Conservation (phyloP, 176 grass and related monocot species). For the Coix lacrymajobi region DNA sequence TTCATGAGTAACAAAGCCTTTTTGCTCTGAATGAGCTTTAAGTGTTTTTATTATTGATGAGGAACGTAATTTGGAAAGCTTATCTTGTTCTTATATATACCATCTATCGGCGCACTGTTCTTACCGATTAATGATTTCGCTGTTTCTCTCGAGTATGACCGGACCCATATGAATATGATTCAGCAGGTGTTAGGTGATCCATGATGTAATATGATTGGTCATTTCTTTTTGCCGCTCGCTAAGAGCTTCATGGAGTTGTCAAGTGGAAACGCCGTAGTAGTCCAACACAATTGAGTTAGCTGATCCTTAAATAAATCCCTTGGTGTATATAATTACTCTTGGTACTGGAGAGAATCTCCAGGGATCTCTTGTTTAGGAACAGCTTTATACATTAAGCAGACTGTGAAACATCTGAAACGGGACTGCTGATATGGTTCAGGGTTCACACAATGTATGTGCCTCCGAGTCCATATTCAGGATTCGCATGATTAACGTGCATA, state of each 20-base stretch:
- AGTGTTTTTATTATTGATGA: neutral
- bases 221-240: conserved; percentile 15
- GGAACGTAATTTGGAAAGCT: conserved; percentile 6
- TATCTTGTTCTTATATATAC: conserved; percentile 25
- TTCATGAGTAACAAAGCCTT: conserved; percentile 9
- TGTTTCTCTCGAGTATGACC: conserved; percentile 6
- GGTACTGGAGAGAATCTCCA: conserved; percentile 16
- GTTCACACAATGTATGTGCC: neutral
- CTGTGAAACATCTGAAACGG: neutral
- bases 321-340: conserved; percentile 15
- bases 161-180: conserved; percentile 28
- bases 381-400: conserved; percentile 1
- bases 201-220: conserved; percentile 28
- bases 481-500: neutral
- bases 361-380: conserved; percentile 30
- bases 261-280: conserved; percentile 7
- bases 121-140: conserved; percentile 34
- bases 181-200: conserved; percentile 35
- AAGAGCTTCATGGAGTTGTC: conserved; percentile 25
- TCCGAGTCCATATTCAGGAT: neutral
- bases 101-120: conserved; percentile 30
- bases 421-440: neutral
- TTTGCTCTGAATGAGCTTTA: conserved; percentile 10
- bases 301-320: neutral
- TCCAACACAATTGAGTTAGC: neutral